Conservation (phyloP, 495 filamentous ascomycete genomes). For the Copromyces sp. region DNA sequence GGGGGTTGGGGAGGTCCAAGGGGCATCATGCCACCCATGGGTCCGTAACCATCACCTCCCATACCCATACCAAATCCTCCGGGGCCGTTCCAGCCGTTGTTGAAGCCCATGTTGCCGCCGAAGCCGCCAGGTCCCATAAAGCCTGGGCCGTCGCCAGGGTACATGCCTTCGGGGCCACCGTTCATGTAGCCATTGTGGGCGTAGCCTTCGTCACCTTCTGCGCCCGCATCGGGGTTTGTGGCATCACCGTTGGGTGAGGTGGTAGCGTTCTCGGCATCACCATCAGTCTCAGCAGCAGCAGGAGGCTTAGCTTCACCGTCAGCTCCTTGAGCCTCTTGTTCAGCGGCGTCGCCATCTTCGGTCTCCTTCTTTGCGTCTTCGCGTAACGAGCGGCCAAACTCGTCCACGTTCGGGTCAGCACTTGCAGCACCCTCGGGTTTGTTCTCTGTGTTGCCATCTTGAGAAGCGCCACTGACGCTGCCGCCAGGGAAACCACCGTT, state of each 20-base stretch:
- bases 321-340: conserved; percentile 15
- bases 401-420: conserved; percentile 33
- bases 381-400: conserved; percentile 43
- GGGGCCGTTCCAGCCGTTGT: neutral
- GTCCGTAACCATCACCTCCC: neutral
- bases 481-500: conserved; percentile 7
- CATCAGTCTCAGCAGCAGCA: neutral
- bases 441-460: conserved; percentile 2
- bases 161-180: neutral
- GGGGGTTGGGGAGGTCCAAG: conserved; percentile 4
- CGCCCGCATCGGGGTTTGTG: neutral
- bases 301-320: conserved; percentile 10
- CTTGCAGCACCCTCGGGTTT: conserved; percentile 9
- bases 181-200: neutral
- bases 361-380: conserved; percentile 12
- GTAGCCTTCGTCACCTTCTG: neutral
- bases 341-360: conserved; percentile 14
- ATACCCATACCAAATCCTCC: neutral
- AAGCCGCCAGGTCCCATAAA: neutral
- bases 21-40: neutral
- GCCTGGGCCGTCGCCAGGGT: neutral
- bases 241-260: neutral
- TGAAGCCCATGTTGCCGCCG: neutral
- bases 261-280: neutral
- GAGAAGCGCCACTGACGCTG: conserved; percentile 1